A percentile compares a stretch with the other conserved stretches of the same genome.
Conservation (phyloP, 1,284 basidiomycete genomes). For the Melampsora americana region DNA sequence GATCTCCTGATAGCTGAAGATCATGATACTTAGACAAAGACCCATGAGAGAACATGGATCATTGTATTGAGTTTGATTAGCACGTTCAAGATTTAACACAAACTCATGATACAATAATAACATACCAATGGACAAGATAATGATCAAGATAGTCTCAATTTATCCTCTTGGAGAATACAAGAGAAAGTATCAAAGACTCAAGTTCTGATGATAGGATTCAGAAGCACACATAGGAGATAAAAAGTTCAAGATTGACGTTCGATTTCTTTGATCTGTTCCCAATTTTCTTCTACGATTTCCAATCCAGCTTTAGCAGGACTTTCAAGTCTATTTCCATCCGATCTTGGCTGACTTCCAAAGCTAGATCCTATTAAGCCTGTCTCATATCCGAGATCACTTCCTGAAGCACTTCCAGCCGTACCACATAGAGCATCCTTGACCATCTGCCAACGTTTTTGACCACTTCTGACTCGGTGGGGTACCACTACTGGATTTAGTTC, state of each 20-base stretch:
- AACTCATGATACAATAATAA: no score
- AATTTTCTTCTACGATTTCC: slow-evolving; percentile 35
- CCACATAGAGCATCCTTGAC: slow-evolving; percentile 39
- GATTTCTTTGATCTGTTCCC: slow-evolving; percentile 19
- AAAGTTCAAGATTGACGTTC: slow-evolving; percentile 3
- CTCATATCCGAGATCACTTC: not conserved
- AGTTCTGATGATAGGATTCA: no score
- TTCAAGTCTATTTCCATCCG: not conserved
- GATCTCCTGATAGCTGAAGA: no score
- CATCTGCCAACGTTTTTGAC: slow-evolving; percentile 22
- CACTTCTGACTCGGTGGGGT: slow-evolving; percentile 5
- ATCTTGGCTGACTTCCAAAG: slow-evolving; percentile 4
- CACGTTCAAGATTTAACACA: no score
- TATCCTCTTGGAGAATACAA: no score
- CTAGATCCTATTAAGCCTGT: slow-evolving; percentile 1
- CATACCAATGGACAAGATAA: no score
- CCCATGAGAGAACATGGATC: no score
- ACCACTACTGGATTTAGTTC: slow-evolving; percentile 28
- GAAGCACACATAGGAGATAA: no score
- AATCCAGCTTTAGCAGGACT: slow-evolving; percentile 29
- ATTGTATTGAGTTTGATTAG: no score
- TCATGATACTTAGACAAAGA: no score
- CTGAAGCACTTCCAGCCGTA: slow-evolving; percentile 7
- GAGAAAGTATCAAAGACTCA: no score
- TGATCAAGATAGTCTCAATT: no score